Percentiles rank a stretch among this genome's conserved stretches.
These are phyloP conservation scores for Zalaria obscura DNA, from an alignment of 2,329 filamentous ascomycete species.

Conservation along the genomic window DNA sequence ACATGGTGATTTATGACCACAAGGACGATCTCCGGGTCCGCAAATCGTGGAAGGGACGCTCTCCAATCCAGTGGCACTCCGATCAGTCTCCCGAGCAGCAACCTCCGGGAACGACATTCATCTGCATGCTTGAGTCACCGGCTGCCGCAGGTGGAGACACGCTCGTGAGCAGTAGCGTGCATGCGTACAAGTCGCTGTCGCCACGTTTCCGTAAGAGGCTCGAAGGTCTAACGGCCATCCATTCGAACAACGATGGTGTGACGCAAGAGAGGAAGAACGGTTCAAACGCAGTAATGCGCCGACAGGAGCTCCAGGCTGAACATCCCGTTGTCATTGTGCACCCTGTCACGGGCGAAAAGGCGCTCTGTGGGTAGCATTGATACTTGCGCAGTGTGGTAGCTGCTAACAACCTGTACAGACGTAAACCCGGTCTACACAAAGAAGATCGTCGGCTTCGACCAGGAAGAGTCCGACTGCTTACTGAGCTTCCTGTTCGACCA, in stretches of 20 bases:
- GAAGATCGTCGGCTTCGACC: conserved; percentile 42
- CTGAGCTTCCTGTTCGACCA: conserved; percentile 36
- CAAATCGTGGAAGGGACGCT: conserved; percentile 5
- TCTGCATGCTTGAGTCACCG: conserved; percentile 35
- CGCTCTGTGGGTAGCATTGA: conserved; percentile 26
- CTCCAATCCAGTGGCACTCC: conserved; percentile 14
- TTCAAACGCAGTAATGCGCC: conserved; percentile 39
- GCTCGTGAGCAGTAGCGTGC: conserved; percentile 41
- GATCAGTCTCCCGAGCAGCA: conserved; percentile 35
- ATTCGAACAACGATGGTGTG: conserved; percentile 4
- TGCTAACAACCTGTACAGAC: too few relatives aligned
- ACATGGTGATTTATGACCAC: conserved; percentile 8
- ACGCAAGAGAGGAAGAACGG: conserved; percentile 33
- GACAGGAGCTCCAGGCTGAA: conserved; percentile 37
- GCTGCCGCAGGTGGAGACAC: conserved; percentile 34
- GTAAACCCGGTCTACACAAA: conserved; percentile 45
- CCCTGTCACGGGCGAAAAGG: conserved; percentile 48
- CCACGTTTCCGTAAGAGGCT: conserved; percentile 26
- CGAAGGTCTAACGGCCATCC: conserved; percentile 29
- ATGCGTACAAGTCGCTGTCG: conserved; percentile 41
- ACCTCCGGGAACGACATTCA: conserved; percentile 41
- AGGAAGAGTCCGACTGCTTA: conserved; percentile 39
- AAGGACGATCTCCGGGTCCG: conserved; percentile 7
- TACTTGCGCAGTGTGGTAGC: conserved; percentile 10
- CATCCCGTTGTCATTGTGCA: conserved; percentile 44